Percentiles rank a stretch among this genome's conserved stretches.
Conservation (phyloP, 164 flowering plant genomes). For the Annona squamosa region DNA sequence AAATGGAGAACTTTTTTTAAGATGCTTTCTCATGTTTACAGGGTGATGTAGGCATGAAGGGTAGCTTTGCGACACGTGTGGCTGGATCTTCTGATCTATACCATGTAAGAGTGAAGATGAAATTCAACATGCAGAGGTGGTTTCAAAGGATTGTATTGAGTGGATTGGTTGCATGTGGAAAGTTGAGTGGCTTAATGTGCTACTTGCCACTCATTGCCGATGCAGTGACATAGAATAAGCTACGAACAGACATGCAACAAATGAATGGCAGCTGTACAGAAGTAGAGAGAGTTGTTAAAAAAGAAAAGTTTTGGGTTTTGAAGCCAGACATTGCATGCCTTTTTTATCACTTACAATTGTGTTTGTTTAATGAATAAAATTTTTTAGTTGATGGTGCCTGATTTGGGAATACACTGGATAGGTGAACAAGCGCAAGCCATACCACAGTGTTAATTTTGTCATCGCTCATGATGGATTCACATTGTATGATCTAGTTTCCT, state of each 20-base stretch:
- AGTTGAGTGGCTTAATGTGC: no score
- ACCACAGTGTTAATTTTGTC: slow-evolving; percentile 79
- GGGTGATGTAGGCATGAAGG: slow-evolving; percentile 93
- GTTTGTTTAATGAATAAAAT: neutral
- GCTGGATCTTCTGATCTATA: slow-evolving; percentile 91
- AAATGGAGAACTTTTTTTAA: neutral
- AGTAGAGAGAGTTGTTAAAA: no score
- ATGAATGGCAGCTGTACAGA: no score
- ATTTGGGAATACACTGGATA: slow-evolving; percentile 17
- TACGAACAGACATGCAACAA: no score
- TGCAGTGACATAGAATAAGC: no score
- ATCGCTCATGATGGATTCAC: slow-evolving; percentile 98
- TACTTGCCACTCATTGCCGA: no score
- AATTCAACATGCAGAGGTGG: neutral
- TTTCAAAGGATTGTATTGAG: neutral
- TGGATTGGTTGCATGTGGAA: neutral
- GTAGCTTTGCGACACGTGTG: slow-evolving; percentile 80
- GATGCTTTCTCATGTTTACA: slow-evolving; percentile 13
- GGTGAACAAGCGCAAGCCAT: slow-evolving; percentile 93
- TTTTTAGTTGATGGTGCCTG: slow-evolving; percentile 2
- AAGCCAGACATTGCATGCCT: neutral
- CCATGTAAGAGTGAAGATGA: slow-evolving; percentile 38
- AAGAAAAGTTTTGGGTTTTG: no score
- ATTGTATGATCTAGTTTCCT: slow-evolving; percentile 80
- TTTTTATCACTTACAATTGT: neutral